Evolutionary conservation across 345 rosid genomes (phyloP), one percentile per base, ranked within the genome.

Genomic region (Trapa bicornis): DNA sequence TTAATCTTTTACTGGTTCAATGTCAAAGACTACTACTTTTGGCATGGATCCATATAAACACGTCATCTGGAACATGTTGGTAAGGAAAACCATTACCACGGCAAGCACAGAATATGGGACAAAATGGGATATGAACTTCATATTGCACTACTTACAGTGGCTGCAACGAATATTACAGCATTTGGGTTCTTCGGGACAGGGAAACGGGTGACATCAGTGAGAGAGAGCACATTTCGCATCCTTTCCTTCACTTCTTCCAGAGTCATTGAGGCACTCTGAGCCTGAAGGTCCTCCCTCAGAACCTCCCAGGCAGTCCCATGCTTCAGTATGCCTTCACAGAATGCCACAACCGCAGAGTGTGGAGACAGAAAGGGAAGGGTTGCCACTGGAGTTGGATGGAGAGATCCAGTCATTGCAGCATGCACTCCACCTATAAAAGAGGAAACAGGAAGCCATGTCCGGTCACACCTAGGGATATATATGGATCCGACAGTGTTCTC

Each of bases 361-460:
- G 99, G 97, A 64, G 99, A 94, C 47, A 94, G 85, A 80, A 94
- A 94, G 69, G 97, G 99, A 68, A 94, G 85, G 69, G 92, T 94
- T 70, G 99, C 97, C 75, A 94, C 73, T 11, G 99, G 93, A 73
- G 93, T 85, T 56, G 99, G 99, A 82, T 94, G 91, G 76, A 91
- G 88, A 64, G 99, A 89, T 81, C 99, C 99, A 65, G 89, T 93
- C 99, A 94, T 91, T 67, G 97, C 96, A 77, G 99, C 96, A 78
- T 91, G 97, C 12, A 94, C 99, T 80, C 99, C 97, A 36, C 99
- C 99, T 83, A 66, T 63, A 71, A 22, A 22, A 22, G 29, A 22
- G 29, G 29, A 22, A 22, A 22, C 29, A 22, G 29, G 29, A 22
- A 22, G 29, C 29, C 29, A 22, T 22, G 29, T 22, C 29, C 29